phyloP scores from a whole-genome alignment of 2,329 filamentous ascomycete species.

The Diaporthe sp. region DNA sequence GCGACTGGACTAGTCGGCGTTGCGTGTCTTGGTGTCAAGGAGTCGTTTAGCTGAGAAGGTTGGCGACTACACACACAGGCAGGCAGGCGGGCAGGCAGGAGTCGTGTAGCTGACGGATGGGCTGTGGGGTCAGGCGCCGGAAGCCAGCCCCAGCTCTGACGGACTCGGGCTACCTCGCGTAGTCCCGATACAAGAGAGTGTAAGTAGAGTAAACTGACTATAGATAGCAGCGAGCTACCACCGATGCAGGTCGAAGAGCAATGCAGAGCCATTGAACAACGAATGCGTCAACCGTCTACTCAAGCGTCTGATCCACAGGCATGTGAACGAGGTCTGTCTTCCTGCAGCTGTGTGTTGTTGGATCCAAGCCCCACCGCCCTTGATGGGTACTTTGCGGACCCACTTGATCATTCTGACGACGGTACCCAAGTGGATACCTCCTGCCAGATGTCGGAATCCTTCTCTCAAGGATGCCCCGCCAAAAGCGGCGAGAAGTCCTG shows the following conservation, averaged over 20 bases:
- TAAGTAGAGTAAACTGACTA: neutral
- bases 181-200: neutral
- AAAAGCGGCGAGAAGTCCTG: slow-evolving; percentile 31
- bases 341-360: neutral
- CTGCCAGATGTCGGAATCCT: slow-evolving; percentile 22
- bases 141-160: neutral
- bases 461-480: slow-evolving; percentile 18
- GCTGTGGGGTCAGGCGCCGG: slow-evolving; percentile 5
- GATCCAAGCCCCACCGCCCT: slow-evolving; percentile 14
- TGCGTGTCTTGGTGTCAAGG: neutral
- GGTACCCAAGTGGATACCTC: slow-evolving; percentile 16
- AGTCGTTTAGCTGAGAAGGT: slow-evolving; percentile 14
- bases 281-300: neutral
- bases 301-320: neutral
- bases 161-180: neutral
- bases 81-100: slow-evolving; percentile 8
- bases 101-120: slow-evolving; percentile 1
- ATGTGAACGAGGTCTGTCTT: slow-evolving; percentile 26
- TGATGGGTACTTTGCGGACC: slow-evolving; percentile 18
- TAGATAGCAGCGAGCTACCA: neutral
- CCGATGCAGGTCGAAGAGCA: neutral
- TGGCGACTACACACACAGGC: slow-evolving; percentile 7
- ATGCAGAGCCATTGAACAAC: neutral
- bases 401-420: slow-evolving; percentile 26
- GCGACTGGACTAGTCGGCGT: slow-evolving; percentile 25